Evolutionary conservation across 768 basidiomycete species (phyloP).

Genomic region (Jaapia argillacea): DNA sequence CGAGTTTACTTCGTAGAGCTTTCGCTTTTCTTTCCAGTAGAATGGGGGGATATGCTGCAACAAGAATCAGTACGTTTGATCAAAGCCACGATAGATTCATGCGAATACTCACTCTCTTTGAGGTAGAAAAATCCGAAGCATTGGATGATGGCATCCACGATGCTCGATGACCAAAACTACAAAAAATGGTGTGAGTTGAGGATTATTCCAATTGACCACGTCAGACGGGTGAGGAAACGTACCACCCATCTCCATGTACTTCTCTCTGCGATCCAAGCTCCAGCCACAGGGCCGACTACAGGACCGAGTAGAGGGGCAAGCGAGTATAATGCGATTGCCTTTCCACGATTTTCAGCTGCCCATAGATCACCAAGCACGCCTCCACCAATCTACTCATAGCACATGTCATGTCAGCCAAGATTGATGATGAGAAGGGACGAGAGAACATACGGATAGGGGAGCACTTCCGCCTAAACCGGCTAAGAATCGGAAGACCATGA

Average conservation of each 20-base stretch:
- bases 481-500: conserved; percentile 61
- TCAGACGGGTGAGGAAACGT: conserved; percentile 12
- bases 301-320: conserved; percentile 59
- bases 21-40: conserved; percentile 41
- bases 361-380: conserved; percentile 59
- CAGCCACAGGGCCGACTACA: conserved; percentile 51
- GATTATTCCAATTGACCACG: neutral
- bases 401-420: too few relatives aligned
- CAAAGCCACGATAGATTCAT: conserved; percentile 8
- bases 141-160: conserved; percentile 46
- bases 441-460: conserved; percentile 34
- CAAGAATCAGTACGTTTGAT: conserved; percentile 3
- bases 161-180: conserved; percentile 60
- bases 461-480: conserved; percentile 68
- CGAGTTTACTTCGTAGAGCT: conserved; percentile 6
- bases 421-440: neutral
- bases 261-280: conserved; percentile 51
- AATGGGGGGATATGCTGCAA: conserved; percentile 17
- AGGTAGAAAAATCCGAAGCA: conserved; percentile 44
- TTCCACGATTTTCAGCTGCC: conserved; percentile 50
- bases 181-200: neutral
- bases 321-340: conserved; percentile 54
- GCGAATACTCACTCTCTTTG: conserved; percentile 43
- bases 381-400: conserved; percentile 32
- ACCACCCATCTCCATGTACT: conserved; percentile 71